Evolutionary conservation across 2,329 filamentous ascomycete genomes (phyloP).

Genomic region (Ophiostoma quercus): DNA sequence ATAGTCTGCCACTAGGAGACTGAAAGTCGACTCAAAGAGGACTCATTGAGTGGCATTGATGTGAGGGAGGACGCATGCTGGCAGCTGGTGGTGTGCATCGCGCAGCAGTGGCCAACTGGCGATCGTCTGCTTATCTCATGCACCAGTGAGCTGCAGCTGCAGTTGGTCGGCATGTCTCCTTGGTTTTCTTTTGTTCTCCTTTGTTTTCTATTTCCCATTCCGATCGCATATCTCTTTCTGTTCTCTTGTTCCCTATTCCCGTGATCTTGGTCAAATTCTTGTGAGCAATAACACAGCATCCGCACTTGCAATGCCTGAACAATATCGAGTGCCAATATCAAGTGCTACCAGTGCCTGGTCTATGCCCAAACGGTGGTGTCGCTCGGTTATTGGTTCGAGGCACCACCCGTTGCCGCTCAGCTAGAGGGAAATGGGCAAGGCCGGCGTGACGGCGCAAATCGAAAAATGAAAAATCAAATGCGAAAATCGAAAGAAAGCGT

Average conservation of each 20-base stretch:
- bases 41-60: background rate
- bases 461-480: background rate
- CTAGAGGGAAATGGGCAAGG: slow-evolving; percentile 12
- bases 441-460: slow-evolving; percentile 8
- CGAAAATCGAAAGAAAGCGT: too few relatives aligned
- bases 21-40: background rate
- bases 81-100: slow-evolving; percentile 1
- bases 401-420: slow-evolving; percentile 8
- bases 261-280: background rate
- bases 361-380: slow-evolving; percentile 5
- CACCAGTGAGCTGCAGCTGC: background rate
- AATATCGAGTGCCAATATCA: background rate
- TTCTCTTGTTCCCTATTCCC: background rate
- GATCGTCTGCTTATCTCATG: slow-evolving; percentile 4
- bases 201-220: background rate
- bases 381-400: background rate
- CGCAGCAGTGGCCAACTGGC: background rate
- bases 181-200: background rate
- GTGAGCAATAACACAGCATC: background rate
- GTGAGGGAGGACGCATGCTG: background rate
- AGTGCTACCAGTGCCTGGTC: background rate
- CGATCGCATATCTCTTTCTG: background rate
- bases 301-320: background rate
- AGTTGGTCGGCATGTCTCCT: background rate
- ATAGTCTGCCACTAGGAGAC: slow-evolving; percentile 10